Evolutionary conservation across 2,329 filamentous ascomycete genomes (phyloP), one percentile per base, ranked within the genome.

Genomic region (Colletotrichum magnum): DNA sequence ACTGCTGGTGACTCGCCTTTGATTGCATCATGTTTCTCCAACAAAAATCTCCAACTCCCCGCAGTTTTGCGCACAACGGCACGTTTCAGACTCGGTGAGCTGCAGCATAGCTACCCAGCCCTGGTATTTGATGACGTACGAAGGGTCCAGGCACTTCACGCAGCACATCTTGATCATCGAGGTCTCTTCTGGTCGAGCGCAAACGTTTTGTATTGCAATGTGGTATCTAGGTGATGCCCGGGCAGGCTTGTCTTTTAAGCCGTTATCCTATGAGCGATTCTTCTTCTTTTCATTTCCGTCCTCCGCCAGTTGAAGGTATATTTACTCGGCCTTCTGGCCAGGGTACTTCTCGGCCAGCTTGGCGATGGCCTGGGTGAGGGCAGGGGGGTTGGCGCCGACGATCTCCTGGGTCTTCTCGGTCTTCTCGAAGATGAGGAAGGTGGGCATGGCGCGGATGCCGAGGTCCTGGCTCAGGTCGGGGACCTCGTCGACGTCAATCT

Each of bases 401-500:
- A 97, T 83, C 82, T 94, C 91, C 51, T 83, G 85, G 43, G 90
- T 81, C 86, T 93, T 92, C 80, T 93, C 80, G 73, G 93, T 94
- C 74, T 91, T 82, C 87, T 94, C 93, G 89, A 94, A 97, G 77
- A 97, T 81, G 65, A 93, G 77, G 85, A 98, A 97, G 32, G 94
- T 97, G 64, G 95, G 95, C 94, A 98, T 97, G 79, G 95, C 94
- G 75, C 93, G 90, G 80, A 98, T 89, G 72, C 89, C 89, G 72
- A 96, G 90, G 78, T 96, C 90, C 76, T 91, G 87, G 39, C 93
- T 90, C 58, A 97, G 87, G 1, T 93, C 90, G 73, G 90, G 85
- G 48, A 95, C 84, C 73, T 94, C 86, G 81, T 98, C 95, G 75
- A 98, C 94, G 81, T 98, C 94, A 78, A 98, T 86, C 88, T 97